Percentiles rank a stretch among this genome's conserved stretches.
These are phyloP conservation scores for Neofusicoccum ribis DNA, from an alignment of 2,329 filamentous ascomycete species.

Conservation along the genomic window DNA sequence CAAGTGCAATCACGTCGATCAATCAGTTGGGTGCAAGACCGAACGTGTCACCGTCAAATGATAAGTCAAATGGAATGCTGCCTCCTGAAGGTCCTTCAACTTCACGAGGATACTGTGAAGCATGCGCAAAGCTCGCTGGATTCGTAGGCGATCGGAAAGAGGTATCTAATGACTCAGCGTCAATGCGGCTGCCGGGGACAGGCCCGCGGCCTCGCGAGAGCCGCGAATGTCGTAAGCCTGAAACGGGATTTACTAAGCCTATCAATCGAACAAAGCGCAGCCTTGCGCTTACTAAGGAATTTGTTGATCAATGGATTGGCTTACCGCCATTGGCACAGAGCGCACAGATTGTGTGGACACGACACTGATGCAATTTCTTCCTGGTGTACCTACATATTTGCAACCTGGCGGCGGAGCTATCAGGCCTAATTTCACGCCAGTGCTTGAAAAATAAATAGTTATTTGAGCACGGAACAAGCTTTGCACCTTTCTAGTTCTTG, in stretches of 20 bases:
- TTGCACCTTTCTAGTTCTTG: neutral
- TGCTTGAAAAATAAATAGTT: neutral
- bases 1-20: neutral
- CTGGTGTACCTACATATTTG: neutral
- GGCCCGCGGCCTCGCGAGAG: neutral
- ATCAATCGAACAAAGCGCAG: neutral
- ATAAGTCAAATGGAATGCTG: neutral
- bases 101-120: neutral
- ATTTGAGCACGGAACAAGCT: neutral
- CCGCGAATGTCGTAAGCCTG: neutral
- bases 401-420: neutral
- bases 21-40: neutral
- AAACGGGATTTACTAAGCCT: neutral
- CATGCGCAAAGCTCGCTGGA: neutral
- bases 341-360: neutral
- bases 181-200: neutral
- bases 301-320: neutral
- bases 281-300: neutral
- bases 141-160: neutral
- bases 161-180: neutral
- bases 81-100: neutral
- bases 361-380: neutral
- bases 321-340: neutral
- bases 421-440: neutral
- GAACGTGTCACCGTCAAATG: neutral